Evolutionary conservation across 164 flowering plant genomes (phyloP), one percentile per base, ranked within the genome.

Genomic region (Magnolia kwangsiensis): DNA sequence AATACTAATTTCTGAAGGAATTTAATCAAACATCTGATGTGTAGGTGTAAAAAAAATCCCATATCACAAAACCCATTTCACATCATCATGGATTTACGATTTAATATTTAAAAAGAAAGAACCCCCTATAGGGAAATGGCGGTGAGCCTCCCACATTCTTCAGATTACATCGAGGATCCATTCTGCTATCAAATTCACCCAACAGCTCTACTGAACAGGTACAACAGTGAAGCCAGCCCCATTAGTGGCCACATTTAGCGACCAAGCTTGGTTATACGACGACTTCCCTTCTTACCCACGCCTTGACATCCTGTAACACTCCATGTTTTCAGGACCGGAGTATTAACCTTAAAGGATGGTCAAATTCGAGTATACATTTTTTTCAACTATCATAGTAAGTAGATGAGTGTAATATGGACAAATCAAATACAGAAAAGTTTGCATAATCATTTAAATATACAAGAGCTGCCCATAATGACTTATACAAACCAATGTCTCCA

Each of bases 81-180:
- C 37, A 58, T 10, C 37, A 58, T 10, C 71, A 78, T 71, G 3
- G 16, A 51, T 51, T 27, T 16, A 72, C 31, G 59, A 67, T 55
- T 45, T 11, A 13, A 70, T 72, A 64, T n/a, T 50, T 50, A 74
- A 61, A 10, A 37, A 13, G 14, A 10, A 37, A 13, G 14, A 51
- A 9, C 97, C 94, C 90, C 95, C 83, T 91, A 91, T 71, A 92
- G 78, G 14, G 97, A 91, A 73, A 89, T 85, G 8, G 97, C 91
- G 4, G 97, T 91, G 75, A 92, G 81, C 72, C 79, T 78, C 7
- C 95, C 94, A 72, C 89, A 89, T 67, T 84, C 79, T 78, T 92
- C 84, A 82, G 18, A 92, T 89, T 78, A 92, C 89, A 51, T 89
- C 92, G 0, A 81, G 82, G 61, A 92, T 89, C 86, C 91, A 78